A percentile compares a stretch with the other conserved stretches of the same genome.
These are phyloP conservation scores for Artemisia tridentata DNA, from an alignment of 129 eudicot genomes.

Conservation along the genomic window DNA sequence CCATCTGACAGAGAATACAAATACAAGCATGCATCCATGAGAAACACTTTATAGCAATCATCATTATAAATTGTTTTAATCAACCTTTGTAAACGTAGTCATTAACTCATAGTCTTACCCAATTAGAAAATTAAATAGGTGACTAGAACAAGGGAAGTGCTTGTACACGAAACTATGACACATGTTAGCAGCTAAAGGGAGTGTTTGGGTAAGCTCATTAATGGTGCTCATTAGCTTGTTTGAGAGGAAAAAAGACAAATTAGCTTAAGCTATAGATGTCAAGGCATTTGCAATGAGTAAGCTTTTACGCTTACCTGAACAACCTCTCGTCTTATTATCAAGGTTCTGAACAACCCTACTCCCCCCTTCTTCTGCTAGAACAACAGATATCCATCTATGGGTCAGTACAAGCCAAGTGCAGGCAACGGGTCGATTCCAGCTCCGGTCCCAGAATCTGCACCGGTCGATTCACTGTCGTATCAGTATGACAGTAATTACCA, in stretches of 20 bases:
- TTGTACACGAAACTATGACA: background rate
- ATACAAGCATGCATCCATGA: background rate
- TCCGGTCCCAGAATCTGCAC: slow-evolving; percentile 24
- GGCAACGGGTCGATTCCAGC: slow-evolving; percentile 39
- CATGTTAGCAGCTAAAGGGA: too few species aligned
- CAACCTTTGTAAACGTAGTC: background rate
- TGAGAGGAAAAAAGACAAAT: too few species aligned
- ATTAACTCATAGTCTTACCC: background rate
- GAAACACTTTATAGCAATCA: too few species aligned
- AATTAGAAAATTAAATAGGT: background rate
- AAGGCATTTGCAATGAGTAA: too few species aligned
- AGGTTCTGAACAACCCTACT: slow-evolving; percentile 47
- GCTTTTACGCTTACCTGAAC: too few species aligned
- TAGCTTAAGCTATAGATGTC: too few species aligned
- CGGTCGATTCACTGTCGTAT: slow-evolving; percentile 38
- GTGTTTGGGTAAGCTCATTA: too few species aligned
- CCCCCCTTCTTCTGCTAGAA: slow-evolving; percentile 39
- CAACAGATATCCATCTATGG: slow-evolving; percentile 39
- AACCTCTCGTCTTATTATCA: slow-evolving; percentile 61
- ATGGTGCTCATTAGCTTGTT: too few species aligned
- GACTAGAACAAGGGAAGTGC: background rate
- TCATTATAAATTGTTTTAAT: too few species aligned
- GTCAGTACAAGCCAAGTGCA: slow-evolving; percentile 42
- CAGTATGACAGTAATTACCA: slow-evolving; percentile 82
- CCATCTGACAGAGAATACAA: slow-evolving; percentile 9